Evolutionary conservation across 2,329 filamentous ascomycete genomes (phyloP).

Genomic region (Colletotrichum cuscutae): DNA sequence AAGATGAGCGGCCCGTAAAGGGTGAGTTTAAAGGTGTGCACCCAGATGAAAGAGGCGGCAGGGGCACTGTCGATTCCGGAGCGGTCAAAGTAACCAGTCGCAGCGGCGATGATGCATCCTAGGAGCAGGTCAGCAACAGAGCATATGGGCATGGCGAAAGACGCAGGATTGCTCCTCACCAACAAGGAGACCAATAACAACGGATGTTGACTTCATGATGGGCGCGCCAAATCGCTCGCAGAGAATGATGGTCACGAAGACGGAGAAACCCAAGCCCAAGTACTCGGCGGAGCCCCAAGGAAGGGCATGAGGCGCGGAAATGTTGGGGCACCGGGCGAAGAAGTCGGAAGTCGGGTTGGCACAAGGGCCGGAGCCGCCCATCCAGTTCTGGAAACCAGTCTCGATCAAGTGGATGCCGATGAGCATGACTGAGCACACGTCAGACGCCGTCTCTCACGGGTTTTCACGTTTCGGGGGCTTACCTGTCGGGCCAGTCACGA

Average conservation of each 20-base stretch:
- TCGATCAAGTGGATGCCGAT: conserved; percentile 80
- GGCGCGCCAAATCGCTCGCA: conserved; percentile 85
- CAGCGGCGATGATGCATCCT: conserved; percentile 83
- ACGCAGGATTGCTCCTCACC: conserved; percentile 2
- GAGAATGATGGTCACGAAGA: conserved; percentile 82
- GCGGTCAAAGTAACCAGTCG: conserved; percentile 81
- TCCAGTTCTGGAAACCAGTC: conserved; percentile 81
- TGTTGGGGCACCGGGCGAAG: conserved; percentile 73
- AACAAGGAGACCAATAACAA: conserved; percentile 75
- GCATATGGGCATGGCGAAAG: too few relatives aligned
- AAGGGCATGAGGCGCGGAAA: conserved; percentile 75
- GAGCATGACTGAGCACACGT: conserved; percentile 57
- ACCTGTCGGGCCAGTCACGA: conserved; percentile 77
- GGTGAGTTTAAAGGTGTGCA: conserved; percentile 77
- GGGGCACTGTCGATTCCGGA: conserved; percentile 78
- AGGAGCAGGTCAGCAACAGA: not conserved
- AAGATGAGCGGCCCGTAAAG: conserved; percentile 80
- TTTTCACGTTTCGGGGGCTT: conserved; percentile 45
- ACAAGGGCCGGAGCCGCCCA: conserved; percentile 75
- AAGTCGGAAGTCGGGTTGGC: conserved; percentile 61
- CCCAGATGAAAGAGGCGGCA: conserved; percentile 80
- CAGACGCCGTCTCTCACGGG: not conserved
- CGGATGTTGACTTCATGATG: conserved; percentile 84
- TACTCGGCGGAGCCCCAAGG: conserved; percentile 84
- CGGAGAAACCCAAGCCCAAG: conserved; percentile 81